phyloP scores from a whole-genome alignment of 352 stramenopile genomes.

The Phytophthora hibernalis region DNA sequence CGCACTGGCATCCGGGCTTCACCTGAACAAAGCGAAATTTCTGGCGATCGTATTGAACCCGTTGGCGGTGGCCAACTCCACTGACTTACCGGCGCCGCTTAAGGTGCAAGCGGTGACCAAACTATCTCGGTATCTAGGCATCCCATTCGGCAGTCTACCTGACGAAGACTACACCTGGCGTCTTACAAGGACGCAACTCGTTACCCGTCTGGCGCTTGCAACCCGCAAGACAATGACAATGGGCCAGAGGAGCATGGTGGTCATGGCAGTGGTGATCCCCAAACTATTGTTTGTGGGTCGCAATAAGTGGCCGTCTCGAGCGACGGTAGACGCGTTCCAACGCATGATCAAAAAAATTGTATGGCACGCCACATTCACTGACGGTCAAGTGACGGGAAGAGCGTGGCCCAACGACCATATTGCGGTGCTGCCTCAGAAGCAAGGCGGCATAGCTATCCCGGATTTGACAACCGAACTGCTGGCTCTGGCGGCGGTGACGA shows the following conservation, averaged over 20 bases:
- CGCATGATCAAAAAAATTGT: not conserved
- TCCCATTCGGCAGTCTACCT: not conserved
- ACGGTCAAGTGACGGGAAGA: not conserved
- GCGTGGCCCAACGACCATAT: not conserved
- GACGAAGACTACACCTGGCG: not conserved
- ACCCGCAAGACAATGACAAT: not conserved
- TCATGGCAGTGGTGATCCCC: not conserved
- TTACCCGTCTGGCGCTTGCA: not conserved
- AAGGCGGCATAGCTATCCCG: not conserved
- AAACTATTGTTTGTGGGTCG: not conserved
- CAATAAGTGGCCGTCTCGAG: not conserved
- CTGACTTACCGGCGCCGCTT: not conserved
- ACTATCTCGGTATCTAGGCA: not conserved
- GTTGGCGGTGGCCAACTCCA: no score
- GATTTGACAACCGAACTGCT: not conserved
- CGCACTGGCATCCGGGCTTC: not conserved
- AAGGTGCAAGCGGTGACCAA: not conserved
- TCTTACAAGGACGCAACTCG: not conserved
- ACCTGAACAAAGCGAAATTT: not conserved
- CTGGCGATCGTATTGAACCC: not conserved
- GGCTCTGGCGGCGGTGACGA: not conserved
- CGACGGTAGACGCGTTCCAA: not conserved
- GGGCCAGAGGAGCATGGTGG: not conserved
- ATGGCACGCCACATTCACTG: not conserved
- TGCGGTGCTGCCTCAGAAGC: not conserved